These are phyloP conservation scores for Chaetomidium leptoderma DNA, from an alignment of 495 filamentous ascomycete genomes.

Conservation along the genomic window DNA sequence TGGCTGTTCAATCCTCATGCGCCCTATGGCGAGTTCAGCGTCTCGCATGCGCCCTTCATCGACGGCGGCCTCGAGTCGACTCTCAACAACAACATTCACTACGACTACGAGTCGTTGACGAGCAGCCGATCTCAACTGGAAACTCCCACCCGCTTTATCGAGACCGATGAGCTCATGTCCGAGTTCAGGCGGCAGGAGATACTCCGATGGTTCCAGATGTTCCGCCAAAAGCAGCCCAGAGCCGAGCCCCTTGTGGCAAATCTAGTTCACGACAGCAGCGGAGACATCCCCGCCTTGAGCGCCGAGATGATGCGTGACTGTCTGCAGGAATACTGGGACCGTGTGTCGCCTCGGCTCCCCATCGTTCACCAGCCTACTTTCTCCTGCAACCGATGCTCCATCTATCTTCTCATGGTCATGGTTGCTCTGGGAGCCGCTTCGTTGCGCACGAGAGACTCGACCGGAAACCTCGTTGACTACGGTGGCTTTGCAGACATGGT, in stretches of 20 bases:
- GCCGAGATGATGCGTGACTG: slow-evolving; percentile 89
- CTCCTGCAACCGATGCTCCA: slow-evolving; percentile 71
- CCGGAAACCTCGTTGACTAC: slow-evolving; percentile 61
- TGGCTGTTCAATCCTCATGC: slow-evolving; percentile 49
- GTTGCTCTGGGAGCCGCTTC: slow-evolving; percentile 90
- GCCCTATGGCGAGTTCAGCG: slow-evolving; percentile 38
- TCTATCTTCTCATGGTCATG: slow-evolving; percentile 77
- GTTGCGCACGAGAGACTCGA: slow-evolving; percentile 69
- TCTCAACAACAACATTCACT: slow-evolving; percentile 49
- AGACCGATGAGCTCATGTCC: slow-evolving; percentile 70
- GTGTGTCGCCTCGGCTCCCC: slow-evolving; percentile 87
- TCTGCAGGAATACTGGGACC: slow-evolving; percentile 86
- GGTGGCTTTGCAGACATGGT: slow-evolving; percentile 77
- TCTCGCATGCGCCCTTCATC: slow-evolving; percentile 43
- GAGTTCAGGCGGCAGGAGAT: slow-evolving; percentile 79
- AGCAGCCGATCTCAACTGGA: slow-evolving; percentile 66
- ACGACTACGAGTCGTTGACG: slow-evolving; percentile 52
- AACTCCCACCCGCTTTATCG: slow-evolving; percentile 66
- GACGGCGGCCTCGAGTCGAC: slow-evolving; percentile 49
- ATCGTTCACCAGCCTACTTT: slow-evolving; percentile 94
- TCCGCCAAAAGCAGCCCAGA: slow-evolving; percentile 69
- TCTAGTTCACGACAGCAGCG: slow-evolving; percentile 64
- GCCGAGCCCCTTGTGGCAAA: slow-evolving; percentile 65
- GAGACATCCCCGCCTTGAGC: slow-evolving; percentile 68
- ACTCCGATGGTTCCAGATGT: slow-evolving; percentile 70